Evolutionary conservation across 805 yeast genomes (phyloP), one percentile per base, ranked within the genome.

Genomic region (Lipomyces kockii): DNA sequence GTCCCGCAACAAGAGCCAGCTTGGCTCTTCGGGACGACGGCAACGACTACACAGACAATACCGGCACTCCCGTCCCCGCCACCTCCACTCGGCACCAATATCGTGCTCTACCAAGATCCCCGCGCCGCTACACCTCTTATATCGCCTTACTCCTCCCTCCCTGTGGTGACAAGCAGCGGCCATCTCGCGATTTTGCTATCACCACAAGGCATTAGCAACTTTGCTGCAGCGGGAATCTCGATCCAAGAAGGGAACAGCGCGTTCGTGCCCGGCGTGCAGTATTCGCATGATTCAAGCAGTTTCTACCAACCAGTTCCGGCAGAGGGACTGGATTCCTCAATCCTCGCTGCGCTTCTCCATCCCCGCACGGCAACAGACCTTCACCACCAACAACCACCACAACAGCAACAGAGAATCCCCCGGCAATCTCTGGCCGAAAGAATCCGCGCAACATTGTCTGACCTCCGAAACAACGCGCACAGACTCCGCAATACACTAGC

Each of bases 41-140:
- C 67, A 2, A 53, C 59, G 17, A 20, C 68, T 14, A 51, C 70
- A 7, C 65, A 61, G 29, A 35, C 62, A 2, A 66, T 60, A 17
- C 66, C 64, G 20, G 65, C 64, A 11, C 27, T 66, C 20, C 62
- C 66, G 20, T 29, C 64, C 6, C 66, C 65, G 20, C 68, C 68
- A 27, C 68, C 71, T 2, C 66, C 69, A 20, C 22, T 62, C 27
- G 70, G 70, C 52, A 66, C 70, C 25, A 69, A 69, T 49, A 60
- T 69, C 29, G 66, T 69, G 2, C 11, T 69, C 6, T 69, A 69
- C 37, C 72, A 69, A 61, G 71, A 67, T 43, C 68, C 72, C 17
- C 68, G 54, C 37, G 66, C 66, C 0, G 39, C 64, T 3, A 22
- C 62, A 9, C 72, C 71, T 3, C 57, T 69, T 4, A 46, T 67